Base-by-base conservation (phyloP, 345 rosid genomes). In the Arabis alpina region DNA sequence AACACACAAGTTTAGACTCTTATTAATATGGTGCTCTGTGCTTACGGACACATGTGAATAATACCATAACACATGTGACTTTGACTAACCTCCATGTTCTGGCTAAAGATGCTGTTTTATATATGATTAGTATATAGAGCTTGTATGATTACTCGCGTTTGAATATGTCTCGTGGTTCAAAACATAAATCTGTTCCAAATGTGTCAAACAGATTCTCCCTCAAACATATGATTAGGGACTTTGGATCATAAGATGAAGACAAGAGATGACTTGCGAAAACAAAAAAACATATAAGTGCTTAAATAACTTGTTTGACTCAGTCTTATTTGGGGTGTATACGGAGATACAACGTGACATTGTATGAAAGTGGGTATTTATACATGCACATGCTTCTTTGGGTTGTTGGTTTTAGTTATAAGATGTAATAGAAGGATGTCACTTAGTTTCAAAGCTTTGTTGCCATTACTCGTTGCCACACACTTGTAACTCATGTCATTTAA, bases 61-160 rank as follows among this genome's bases (percentile, higher is more conserved):
- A 52, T 61, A 28, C 34, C 34, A 57, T 58, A 68, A 37, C 44
- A 64, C 79, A 74, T 74, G 79, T 68, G 79, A 68, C 41, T 39
- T 70, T 74, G 76, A 72, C 82, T 80, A 70, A 82, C 91, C 96
- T 86, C 85, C 96, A 87, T 86, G 82, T 76, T 71, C 72, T 60
- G 72, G 32, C 66, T 42, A 54, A 45, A 54, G 65, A 75, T 69
- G 54, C 64, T 48, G 59, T 37, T 66, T 58, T 10, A 16, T 73
- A 58, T 66, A 65, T 30, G 65, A 65, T 36, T 65, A 73, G 10
- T 56, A 64, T 65, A 64, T 40, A 55, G 47, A 13, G 52, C 53
- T 66, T 74, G 56, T 54, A 53, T 69, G 40, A 75, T 68, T 68
- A 68, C 69, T 62, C 47, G 19, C 28, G 10, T 68, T 4, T 59